Evolutionary conservation across 1,284 basidiomycete species (phyloP).

Genomic region (Apiotrichum montevideense): DNA sequence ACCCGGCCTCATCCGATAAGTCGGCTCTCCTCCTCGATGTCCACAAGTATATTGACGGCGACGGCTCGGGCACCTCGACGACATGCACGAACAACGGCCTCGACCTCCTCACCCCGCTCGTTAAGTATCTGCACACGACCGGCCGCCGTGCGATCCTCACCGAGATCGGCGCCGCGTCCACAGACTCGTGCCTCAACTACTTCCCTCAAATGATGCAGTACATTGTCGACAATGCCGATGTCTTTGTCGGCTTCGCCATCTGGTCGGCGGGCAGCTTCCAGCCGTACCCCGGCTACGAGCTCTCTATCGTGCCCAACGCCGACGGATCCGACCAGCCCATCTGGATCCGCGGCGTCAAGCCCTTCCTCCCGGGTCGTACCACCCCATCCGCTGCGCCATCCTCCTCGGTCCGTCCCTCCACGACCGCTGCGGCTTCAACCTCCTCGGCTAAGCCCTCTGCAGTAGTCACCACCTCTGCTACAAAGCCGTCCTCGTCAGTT

Average conservation of each 20-base stretch:
- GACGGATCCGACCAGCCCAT: slow-evolving; percentile 27
- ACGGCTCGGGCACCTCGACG: slow-evolving; percentile 55
- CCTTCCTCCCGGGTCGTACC: slow-evolving; percentile 28
- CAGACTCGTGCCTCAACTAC: slow-evolving; percentile 25
- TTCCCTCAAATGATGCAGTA: slow-evolving; percentile 51
- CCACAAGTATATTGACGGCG: slow-evolving; percentile 59
- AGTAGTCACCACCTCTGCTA: slow-evolving; percentile 7
- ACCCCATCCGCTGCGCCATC: neutral
- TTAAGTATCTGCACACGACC: slow-evolving; percentile 51
- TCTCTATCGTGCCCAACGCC: slow-evolving; percentile 26
- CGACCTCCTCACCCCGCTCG: slow-evolving; percentile 50
- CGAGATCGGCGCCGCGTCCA: slow-evolving; percentile 57
- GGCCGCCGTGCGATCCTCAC: slow-evolving; percentile 56
- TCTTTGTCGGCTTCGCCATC: slow-evolving; percentile 52
- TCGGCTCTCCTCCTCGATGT: slow-evolving; percentile 55
- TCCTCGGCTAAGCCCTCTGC: slow-evolving; percentile 19
- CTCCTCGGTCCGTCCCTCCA: neutral
- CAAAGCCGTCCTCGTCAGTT: neutral
- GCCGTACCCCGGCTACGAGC: slow-evolving; percentile 23
- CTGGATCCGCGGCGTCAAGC: slow-evolving; percentile 28
- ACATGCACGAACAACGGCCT: slow-evolving; percentile 53
- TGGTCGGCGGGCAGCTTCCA: slow-evolving; percentile 47
- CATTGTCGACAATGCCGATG: slow-evolving; percentile 51
- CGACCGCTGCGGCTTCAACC: neutral
- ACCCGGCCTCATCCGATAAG: slow-evolving; percentile 53